Base-by-base conservation (phyloP, 345 rosid genomes). In the Salix caprea region DNA sequence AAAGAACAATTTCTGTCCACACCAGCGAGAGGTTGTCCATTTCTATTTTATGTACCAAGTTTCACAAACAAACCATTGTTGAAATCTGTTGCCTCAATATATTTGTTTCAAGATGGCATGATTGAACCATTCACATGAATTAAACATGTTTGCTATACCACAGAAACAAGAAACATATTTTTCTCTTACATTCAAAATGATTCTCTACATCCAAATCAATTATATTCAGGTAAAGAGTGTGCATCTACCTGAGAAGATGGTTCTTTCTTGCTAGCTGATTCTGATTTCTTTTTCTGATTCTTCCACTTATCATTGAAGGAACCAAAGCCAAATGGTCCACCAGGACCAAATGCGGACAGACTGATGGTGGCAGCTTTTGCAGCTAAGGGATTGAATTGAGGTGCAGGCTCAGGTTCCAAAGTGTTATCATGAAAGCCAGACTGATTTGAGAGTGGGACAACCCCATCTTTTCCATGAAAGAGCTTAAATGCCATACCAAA, bases 401-500 rank as follows among this genome's bases (percentile, higher is more conserved):
- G 84, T 28, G 83, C 73, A 73, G 87, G 85, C 86, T 77, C 83
- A 56, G 77, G 74, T 65, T 81, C 79, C 36, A 71, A 61, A 56
- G 66, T 8, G 40, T 81, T 79, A 73, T 71, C 70, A 54, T 46
- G 68, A 62, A 58, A 67, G 78, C 68, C 65, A 12, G 91, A 86
- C 70, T 48, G 69, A 64, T 76, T 89, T 15, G 91, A 82, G 30
- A 94, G 90, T 7, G 98, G 98, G 26, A 94, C 89, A 71, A 94
- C 81, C 69, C 98, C 97, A 74, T 94, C 90, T 76, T 89, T 89
- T 61, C 97, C 97, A 78, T 94, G 98, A 83, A 94, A 94, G 65
- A 92, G 88, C 81, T 86, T 89, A 75, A 91, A 94, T 7, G 94
- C 96, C 76, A 70, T 77, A 69, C 86, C 89, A 80, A 94, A 92